These are phyloP conservation scores for Solioccasus polychromus DNA, from an alignment of 768 basidiomycete genomes.

Conservation along the genomic window DNA sequence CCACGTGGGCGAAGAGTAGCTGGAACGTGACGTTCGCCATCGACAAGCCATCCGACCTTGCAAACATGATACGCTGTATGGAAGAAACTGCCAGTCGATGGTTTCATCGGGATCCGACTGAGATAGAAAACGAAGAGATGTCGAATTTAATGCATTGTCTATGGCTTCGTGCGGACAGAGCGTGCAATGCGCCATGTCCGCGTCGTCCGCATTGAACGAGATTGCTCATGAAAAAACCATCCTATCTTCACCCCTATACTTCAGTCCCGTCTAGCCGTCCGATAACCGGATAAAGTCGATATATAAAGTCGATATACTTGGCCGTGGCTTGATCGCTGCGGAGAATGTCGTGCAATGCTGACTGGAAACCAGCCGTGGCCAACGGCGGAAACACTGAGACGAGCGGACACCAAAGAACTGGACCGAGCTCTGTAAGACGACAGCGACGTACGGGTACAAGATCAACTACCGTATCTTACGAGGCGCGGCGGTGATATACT, in stretches of 20 bases:
- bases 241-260: slow-evolving; percentile 12
- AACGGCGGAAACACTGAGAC: too few relatives aligned
- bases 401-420: too few relatives aligned
- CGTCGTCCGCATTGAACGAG: background rate
- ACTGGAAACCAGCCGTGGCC: too few relatives aligned
- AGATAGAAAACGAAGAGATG: slow-evolving; percentile 5
- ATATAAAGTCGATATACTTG: slow-evolving; percentile 8
- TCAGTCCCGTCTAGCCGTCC: slow-evolving; percentile 3
- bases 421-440: too few relatives aligned
- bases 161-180: background rate
- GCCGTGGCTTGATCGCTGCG: slow-evolving; percentile 1
- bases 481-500: too few relatives aligned
- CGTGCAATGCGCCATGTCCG: background rate
- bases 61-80: slow-evolving; percentile 13
- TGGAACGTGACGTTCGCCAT: slow-evolving; percentile 14
- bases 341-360: slow-evolving; percentile 9
- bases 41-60: slow-evolving; percentile 21
- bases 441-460: too few relatives aligned
- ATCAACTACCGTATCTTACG: too few relatives aligned
- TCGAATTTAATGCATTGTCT: background rate
- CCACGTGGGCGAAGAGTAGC: background rate
- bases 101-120: slow-evolving; percentile 8
- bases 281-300: slow-evolving; percentile 11
- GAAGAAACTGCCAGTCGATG: background rate
- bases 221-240: slow-evolving; percentile 6